Percentiles rank a stretch among this genome's conserved stretches.
Evolutionary conservation across 1,139 yeast species (phyloP).

Genomic region (Lodderomyces jiufengensis): DNA sequence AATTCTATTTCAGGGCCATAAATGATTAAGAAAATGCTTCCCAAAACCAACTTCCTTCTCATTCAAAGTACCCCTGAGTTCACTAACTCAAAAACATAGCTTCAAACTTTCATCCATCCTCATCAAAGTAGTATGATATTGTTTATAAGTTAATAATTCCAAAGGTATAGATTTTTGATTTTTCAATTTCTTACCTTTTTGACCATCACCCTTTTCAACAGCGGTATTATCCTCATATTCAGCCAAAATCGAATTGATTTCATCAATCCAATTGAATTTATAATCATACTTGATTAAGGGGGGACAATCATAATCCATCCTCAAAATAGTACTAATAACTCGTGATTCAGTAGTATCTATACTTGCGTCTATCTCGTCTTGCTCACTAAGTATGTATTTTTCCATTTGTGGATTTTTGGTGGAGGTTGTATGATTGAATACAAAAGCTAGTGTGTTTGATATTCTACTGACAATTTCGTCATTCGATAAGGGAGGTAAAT

Average conservation of each 20-base stretch:
- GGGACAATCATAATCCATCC: slow-evolving; percentile 30
- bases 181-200: not conserved
- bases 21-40: no score
- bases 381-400: slow-evolving; percentile 18
- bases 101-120: slow-evolving; percentile 30
- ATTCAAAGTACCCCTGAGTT: no score
- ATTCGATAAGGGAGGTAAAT: slow-evolving; percentile 9
- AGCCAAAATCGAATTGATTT: slow-evolving; percentile 12
- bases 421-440: slow-evolving; percentile 36
- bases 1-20: no score
- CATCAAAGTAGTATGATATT: slow-evolving; percentile 31
- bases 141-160: slow-evolving; percentile 21
- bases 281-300: slow-evolving; percentile 28
- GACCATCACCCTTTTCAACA: slow-evolving; percentile 13
- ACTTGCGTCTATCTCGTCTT: slow-evolving; percentile 18
- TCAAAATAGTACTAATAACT: slow-evolving; percentile 28
- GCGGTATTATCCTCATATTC: slow-evolving; percentile 7
- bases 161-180: not conserved
- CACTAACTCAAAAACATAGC: slow-evolving; percentile 27
- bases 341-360: slow-evolving; percentile 24
- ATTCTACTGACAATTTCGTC: slow-evolving; percentile 22
- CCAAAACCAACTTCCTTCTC: no score
- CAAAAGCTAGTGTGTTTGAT: slow-evolving; percentile 35
- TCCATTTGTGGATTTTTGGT: slow-evolving; percentile 13
- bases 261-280: slow-evolving; percentile 26